Evolutionary conservation across 2,329 filamentous ascomycete genomes (phyloP), one percentile per base, ranked within the genome.

Genomic region (Trichophyton rubrum): DNA sequence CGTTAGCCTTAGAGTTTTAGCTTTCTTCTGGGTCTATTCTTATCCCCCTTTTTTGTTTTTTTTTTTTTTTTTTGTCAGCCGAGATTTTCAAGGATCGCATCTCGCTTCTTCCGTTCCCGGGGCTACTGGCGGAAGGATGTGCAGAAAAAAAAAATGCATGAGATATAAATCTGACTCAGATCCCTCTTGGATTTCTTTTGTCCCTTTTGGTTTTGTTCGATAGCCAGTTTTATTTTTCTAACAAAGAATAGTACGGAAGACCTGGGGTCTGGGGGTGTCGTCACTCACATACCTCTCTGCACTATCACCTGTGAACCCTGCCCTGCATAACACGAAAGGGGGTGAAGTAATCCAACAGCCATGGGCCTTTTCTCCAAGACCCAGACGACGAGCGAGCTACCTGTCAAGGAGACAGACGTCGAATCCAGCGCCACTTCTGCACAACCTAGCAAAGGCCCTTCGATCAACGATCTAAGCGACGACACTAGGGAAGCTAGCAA

Each of bases 391-490:
- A 27, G 27, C 15, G 40, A 43, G 40, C 40, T 43, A n/a, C 40
- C 40, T n/a, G 49, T 24, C 11, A 53, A 53, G 49, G 49, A 53
- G 11, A 13, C 49, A 7, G 59, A 56, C 38, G 6, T 33, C 41
- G 56, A 41, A 41, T 60, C 59, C 27, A 53, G 38, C 53, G 51
- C 45, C 11, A 41, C 59, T 7, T 59, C 61, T 33, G 40, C 41
- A 8, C 53, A 59, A 9, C 58, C 61, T 3, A 61, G 61, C 49
- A 57, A 43, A 7, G 57, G 55, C 11, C 35, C 35, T 9, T 62
- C 61, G 15, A 51, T 56, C 24, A 51, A 43, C 4, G 58, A 56
- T 17, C 51, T 20, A 4, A 56, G 13, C 47, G 17, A 53, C 41
- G 15, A 40, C n/a, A 30, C 43, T 9, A 59, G 27, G 22, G 11